Percentiles rank a stretch among this genome's conserved stretches.
Evolutionary conservation across 768 basidiomycete genomes (phyloP).

Genomic region (Lactarius trivialis): DNA sequence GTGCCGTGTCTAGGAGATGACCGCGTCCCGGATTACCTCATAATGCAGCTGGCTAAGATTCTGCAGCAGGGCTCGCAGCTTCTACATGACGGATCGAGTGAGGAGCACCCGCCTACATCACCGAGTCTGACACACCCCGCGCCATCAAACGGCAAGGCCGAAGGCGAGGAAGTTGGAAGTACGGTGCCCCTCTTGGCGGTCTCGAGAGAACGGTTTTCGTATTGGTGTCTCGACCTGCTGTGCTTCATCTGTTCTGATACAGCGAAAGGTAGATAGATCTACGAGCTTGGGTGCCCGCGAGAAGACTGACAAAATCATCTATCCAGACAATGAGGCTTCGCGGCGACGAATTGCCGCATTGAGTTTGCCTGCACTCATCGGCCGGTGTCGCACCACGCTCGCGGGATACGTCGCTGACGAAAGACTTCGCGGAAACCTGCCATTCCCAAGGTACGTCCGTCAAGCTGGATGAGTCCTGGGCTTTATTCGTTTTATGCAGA

Average conservation of each 20-base stretch:
- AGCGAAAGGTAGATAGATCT: conserved; percentile 46
- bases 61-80: conserved; percentile 68
- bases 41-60: conserved; percentile 60
- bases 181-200: conserved; percentile 51
- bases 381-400: conserved; percentile 65
- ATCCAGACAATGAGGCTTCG: conserved; percentile 51
- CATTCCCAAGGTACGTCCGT: conserved; percentile 67
- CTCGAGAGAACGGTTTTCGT: conserved; percentile 80
- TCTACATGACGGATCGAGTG: conserved; percentile 21
- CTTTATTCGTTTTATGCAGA: conserved; percentile 34
- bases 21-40: conserved; percentile 64
- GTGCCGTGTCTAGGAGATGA: conserved; percentile 65
- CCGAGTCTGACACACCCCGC: conserved; percentile 21
- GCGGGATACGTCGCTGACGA: conserved; percentile 79
- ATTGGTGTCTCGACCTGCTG: conserved; percentile 87
- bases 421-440: conserved; percentile 74
- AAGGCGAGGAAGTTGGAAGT: conserved; percentile 27
- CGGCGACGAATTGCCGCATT: conserved; percentile 70
- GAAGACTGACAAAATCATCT: not conserved
- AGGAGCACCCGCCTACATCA: conserved; percentile 7
- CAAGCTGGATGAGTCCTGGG: not conserved
- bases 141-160: not conserved
- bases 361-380: conserved; percentile 63
- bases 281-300: not conserved
- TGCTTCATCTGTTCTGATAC: conserved; percentile 72